Evolutionary conservation across 2,329 filamentous ascomycete genomes (phyloP).

Genomic region (Xylariaceae sp.): DNA sequence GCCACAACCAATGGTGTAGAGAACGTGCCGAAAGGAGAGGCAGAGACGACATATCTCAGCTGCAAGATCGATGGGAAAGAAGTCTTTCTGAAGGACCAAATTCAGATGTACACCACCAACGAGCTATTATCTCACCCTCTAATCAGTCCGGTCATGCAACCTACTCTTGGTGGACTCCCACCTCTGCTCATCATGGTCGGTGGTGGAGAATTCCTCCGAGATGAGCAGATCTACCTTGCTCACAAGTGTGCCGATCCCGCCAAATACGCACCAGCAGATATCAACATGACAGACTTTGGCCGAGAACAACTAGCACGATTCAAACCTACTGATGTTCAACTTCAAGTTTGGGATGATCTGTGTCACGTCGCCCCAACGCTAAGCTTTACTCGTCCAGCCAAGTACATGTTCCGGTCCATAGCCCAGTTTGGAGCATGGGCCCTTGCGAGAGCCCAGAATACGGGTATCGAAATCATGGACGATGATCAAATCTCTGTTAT

Average conservation of each 20-base stretch:
- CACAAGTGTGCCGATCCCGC: constrained; percentile 88
- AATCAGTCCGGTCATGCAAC: constrained; percentile 83
- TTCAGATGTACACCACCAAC: constrained; percentile 84
- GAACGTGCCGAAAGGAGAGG: constrained; percentile 11
- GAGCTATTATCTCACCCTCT: constrained; percentile 80
- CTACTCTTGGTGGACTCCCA: constrained; percentile 83
- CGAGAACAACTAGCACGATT: constrained; percentile 60
- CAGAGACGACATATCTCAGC: constrained; percentile 45
- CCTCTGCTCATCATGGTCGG: constrained; percentile 83
- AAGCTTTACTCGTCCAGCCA: constrained; percentile 94
- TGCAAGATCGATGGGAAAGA: constrained; percentile 68
- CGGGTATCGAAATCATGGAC: constrained; percentile 74
- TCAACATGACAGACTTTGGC: constrained; percentile 59
- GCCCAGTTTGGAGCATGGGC: constrained; percentile 94
- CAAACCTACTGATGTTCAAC: constrained; percentile 81
- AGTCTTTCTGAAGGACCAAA: constrained; percentile 81
- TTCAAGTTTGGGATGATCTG: constrained; percentile 94
- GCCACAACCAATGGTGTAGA: constrained; percentile 11
- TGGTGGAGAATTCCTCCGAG: constrained; percentile 81
- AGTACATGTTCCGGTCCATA: constrained; percentile 90
- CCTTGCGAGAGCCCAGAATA: constrained; percentile 75
- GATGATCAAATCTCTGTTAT: constrained; percentile 75
- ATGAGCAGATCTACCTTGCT: constrained; percentile 92
- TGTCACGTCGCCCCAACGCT: constrained; percentile 90
- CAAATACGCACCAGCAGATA: constrained; percentile 67